A percentile compares a stretch with the other conserved stretches of the same genome.
These are phyloP conservation scores for Parathielavia appendiculata DNA, from an alignment of 495 filamentous ascomycete genomes.

Conservation along the genomic window DNA sequence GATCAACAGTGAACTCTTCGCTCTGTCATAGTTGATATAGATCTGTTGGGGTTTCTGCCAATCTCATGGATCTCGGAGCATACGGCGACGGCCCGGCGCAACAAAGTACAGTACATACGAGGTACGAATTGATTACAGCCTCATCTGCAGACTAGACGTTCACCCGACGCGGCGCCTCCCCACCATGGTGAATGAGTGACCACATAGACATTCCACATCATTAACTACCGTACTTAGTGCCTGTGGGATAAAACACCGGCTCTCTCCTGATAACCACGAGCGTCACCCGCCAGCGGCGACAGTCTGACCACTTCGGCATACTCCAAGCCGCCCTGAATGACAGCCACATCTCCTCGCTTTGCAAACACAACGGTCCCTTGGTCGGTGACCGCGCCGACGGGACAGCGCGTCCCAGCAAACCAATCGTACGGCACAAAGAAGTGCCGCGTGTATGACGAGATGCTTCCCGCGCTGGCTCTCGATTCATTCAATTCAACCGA, in stretches of 20 bases:
- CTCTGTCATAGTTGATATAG: too few species aligned
- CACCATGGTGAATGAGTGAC: too few species aligned
- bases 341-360: background rate
- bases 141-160: too few species aligned
- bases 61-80: too few species aligned
- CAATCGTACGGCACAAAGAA: slow-evolving; percentile 28
- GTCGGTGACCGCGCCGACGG: background rate
- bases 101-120: too few species aligned
- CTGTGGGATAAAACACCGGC: background rate
- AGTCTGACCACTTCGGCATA: slow-evolving; percentile 1
- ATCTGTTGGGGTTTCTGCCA: too few species aligned
- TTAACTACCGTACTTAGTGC: background rate
- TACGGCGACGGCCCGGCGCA: too few species aligned
- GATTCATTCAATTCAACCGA: background rate
- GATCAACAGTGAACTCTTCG: too few species aligned
- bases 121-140: too few species aligned
- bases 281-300: background rate
- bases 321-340: background rate
- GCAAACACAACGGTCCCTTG: background rate
- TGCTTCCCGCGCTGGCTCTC: background rate
- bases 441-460: slow-evolving; percentile 4
- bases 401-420: slow-evolving; percentile 16
- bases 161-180: too few species aligned
- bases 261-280: background rate
- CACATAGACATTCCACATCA: too few species aligned